Evolutionary conservation across 352 stramenopile genomes (phyloP).

Genomic region (Phytophthora fragariaefolia): DNA sequence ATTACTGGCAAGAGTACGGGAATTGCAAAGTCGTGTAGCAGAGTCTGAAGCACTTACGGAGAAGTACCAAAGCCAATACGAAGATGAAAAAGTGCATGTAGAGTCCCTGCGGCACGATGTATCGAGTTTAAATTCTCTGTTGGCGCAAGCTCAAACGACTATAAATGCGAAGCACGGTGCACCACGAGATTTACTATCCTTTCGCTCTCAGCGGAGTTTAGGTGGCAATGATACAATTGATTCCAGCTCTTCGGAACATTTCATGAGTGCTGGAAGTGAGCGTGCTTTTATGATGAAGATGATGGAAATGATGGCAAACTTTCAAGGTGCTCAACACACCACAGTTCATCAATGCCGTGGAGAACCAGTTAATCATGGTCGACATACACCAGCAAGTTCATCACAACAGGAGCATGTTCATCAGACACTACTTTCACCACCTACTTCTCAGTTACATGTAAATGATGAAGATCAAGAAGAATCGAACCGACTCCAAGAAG

Average conservation of each 20-base stretch:
- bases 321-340: constrained; percentile 23
- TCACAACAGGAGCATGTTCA: not conserved
- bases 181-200: constrained; percentile 12
- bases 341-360: not conserved
- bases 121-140: constrained; percentile 59
- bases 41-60: constrained; percentile 60
- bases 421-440: no score
- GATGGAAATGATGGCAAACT: constrained; percentile 68
- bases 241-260: not conserved
- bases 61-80: constrained; percentile 75
- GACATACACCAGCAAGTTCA: not conserved
- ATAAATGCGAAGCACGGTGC: constrained; percentile 51
- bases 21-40: constrained; percentile 54
- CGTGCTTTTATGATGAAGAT: constrained; percentile 64
- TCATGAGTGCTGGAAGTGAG: constrained; percentile 27
- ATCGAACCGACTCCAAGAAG: constrained; percentile 42
- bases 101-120: constrained; percentile 76
- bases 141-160: constrained; percentile 63
- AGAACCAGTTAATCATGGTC: not conserved
- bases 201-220: constrained; percentile 11
- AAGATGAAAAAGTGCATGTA: constrained; percentile 81
- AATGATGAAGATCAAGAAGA: constrained; percentile 50
- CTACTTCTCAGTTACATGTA: constrained; percentile 7
- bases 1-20: constrained; percentile 49
- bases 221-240: constrained; percentile 6